Conservation (phyloP, 805 yeast species). For the Sugiyamaella chiloensis region DNA sequence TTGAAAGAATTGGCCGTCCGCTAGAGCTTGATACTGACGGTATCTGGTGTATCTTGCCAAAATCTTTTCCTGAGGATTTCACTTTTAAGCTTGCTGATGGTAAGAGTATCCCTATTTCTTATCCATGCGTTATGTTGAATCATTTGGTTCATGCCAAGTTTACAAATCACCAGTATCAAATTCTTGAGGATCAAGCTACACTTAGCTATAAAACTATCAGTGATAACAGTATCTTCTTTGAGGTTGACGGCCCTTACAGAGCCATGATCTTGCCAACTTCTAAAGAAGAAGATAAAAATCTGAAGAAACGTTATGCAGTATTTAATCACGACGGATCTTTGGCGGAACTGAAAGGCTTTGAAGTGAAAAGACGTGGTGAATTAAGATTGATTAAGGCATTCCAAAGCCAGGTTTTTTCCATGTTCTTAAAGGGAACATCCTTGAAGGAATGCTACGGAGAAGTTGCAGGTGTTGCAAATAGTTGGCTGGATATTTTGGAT, state of each 20-base stretch:
- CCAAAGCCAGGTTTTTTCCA: slow-evolving; percentile 89
- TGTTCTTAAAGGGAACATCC: slow-evolving; percentile 80
- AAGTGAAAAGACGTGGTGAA: slow-evolving; percentile 95
- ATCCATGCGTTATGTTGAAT: slow-evolving; percentile 95
- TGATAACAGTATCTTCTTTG: slow-evolving; percentile 94
- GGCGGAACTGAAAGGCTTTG: slow-evolving; percentile 96
- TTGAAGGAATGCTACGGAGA: slow-evolving; percentile 79
- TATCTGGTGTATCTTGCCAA: slow-evolving; percentile 97
- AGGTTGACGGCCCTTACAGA: slow-evolving; percentile 97
- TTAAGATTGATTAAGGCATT: slow-evolving; percentile 88
- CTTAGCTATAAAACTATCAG: slow-evolving; percentile 71
- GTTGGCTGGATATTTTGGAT: slow-evolving; percentile 93
- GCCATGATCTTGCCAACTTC: slow-evolving; percentile 98
- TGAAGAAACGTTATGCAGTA: slow-evolving; percentile 95
- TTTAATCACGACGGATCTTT: slow-evolving; percentile 90
- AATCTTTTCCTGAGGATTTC: slow-evolving; percentile 88
- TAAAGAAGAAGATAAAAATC: slow-evolving; percentile 94
- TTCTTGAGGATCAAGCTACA: slow-evolving; percentile 64
- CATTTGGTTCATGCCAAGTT: slow-evolving; percentile 86
- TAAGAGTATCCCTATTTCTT: slow-evolving; percentile 70
- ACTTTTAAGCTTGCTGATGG: slow-evolving; percentile 71
- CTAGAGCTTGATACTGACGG: slow-evolving; percentile 98
- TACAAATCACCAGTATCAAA: slow-evolving; percentile 94
- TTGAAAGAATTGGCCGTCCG: slow-evolving; percentile 92
- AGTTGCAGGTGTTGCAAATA: slow-evolving; percentile 88